Base-by-base conservation (phyloP, 345 rosid genomes). In the Passiflora organensis region DNA sequence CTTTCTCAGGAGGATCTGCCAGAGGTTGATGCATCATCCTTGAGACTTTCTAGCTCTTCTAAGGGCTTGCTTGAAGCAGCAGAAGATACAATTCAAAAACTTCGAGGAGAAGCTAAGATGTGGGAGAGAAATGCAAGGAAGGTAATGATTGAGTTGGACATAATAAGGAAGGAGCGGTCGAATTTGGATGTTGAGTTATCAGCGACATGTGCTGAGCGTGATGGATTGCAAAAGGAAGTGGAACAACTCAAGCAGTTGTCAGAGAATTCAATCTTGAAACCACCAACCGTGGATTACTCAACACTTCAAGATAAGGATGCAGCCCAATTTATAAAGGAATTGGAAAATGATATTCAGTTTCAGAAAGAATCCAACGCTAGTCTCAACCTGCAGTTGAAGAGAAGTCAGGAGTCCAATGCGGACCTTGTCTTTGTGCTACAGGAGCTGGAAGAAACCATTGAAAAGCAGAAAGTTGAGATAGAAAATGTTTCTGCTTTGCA, bases 331-430 rank as follows among this genome's bases (percentile, higher is more conserved):
- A 55, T 60, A 16, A 66, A 74, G 67, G 82, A 80, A 24, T 44
- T 80, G 65, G 80, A 71, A 63, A 74, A 66, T 56, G 89, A 83
- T 63, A 56, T 74, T 10, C 70, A 68, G 63, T 68, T 74, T 56
- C 79, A 57, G 46, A 70, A 74, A 58, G 76, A 83, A 64, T 52
- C 73, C 28, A 76, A 70, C 59, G 67, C 67, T 11, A 55, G 52
- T 68, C 72, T 83, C 44, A 22, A 71, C 54, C 39, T 78, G 71
- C 86, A 80, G 66, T 63, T 80, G 74, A 69, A 78, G 32, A 74
- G 68, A 69, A 80, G 80, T 70, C 89, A 76, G 45, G 86, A 78
- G 56, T 78, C 84, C n/a, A 83, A 83, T 52, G 60, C 53, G 41
- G 84, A 78, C 66, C 82, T 83, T 49, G 79, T 83, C 58, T 49